Evolutionary conservation across 306 rosid species (phyloP), one percentile per base, ranked within the genome.

Genomic region (Cucurbita maxima): DNA sequence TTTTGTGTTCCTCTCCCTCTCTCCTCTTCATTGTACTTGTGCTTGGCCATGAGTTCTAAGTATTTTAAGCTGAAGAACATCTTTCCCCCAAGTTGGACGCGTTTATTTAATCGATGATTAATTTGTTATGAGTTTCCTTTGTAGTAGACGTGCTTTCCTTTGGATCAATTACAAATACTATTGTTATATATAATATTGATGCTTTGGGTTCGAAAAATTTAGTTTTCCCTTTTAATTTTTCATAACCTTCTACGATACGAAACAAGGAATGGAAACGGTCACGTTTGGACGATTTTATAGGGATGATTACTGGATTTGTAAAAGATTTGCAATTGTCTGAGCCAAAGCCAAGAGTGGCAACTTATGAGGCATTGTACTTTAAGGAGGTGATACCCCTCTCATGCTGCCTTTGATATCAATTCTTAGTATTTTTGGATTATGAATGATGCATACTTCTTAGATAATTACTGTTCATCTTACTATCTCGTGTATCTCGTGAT

Each of bases 201-300:
- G 15, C 4, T 41, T 4, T 16, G 18, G 34, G 52, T 63, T 63
- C 16, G 4, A 40, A 63, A 63, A 40, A 3, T n/a, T 4, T 4
- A 8, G 5, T 5, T 10, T 0, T 1, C 10, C 36, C 38, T 59
- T 48, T 9, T 45, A 18, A 43, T 36, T 76, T 52, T n/a, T 59
- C 66, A 10, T 71, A 70, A 15, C 18, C 7, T 22, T 43, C 11
- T 48, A 15, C 59, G 50, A 13, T 52, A 13, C 6, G 47, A 19
- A 75, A 16, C 61, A 61, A 94, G 99, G 95, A 85, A 76, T 91
- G 96, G 99, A 89, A 89, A 73, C 80, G 15, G 76, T 66, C 16
- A 54, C 88, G 82, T 76, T 54, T 75, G 92, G 78, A 85, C 53
- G 97, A 89, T 71, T 91, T 94, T 62, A 53, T 91, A 74, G 81